Evolutionary conservation across 805 yeast genomes (phyloP), one percentile per base, ranked within the genome.

Genomic region (Ogataea methanolica): DNA sequence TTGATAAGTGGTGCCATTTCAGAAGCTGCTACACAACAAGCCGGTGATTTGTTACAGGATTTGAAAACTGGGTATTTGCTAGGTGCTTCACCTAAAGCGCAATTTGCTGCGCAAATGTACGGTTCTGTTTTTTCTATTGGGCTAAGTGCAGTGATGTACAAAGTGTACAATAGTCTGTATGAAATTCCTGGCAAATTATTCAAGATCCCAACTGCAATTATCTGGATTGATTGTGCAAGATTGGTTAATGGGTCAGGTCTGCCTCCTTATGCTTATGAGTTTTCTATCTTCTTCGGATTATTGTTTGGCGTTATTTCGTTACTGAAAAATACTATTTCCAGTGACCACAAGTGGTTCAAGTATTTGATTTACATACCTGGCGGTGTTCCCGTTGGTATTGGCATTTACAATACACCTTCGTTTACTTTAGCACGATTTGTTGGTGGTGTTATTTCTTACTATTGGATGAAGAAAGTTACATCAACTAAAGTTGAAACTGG

Each of bases 1-100:
- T 71, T 92, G 42, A 85, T 92, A 1, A 96, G 97, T 4, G 99
- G 99, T 16, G 99, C 97, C 14, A 83, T 92, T 38, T 95, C 98
- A 1, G 99, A 92, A 69, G 97, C 98, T 0, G 98, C 98, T 8
- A 97, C 99, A 2, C 98, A 94, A 69, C 99, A 92, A 68, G 97
- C 98, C 2, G 98, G 99, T 31, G 99, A 92, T 67, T 73, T 92
- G 61, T 88, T 94, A 96, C 99, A 92, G 70, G 98, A 94, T 68
- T 73, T 92, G 56, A 94, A 94, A 64, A 91, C 99, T 0, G 98
- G 98, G 0, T 92, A 88, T 66, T 66, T 92, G 45, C 60, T 92
- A 2, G 96, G 96, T 15, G 97, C 98, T 0, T 86, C 96, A 0
- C 97, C 97, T 16, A 78, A 76, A 51, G 96, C 96, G 4, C 99